Conservation (phyloP, 306 rosid species). For the Boehmeria nivea region DNA sequence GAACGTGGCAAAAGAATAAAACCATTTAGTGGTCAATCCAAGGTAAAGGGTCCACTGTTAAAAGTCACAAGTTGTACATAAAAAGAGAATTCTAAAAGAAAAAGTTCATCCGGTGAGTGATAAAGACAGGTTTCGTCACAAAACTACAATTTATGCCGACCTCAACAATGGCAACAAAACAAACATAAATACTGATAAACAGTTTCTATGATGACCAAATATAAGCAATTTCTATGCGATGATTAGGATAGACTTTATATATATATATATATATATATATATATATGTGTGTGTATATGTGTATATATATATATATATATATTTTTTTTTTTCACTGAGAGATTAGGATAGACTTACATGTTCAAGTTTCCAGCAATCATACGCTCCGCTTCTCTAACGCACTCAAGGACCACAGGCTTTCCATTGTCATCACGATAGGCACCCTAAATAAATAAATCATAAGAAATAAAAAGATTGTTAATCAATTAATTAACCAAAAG, state of each 20-base stretch:
- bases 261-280: no score
- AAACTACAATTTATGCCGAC: background rate
- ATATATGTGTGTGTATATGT: no score
- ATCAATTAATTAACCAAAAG: constrained; percentile 6
- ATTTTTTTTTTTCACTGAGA: no score
- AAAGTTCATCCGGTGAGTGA: background rate
- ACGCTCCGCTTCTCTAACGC: constrained; percentile 94
- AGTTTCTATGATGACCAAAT: no score
- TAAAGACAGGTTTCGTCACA: background rate
- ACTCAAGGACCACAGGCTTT: constrained; percentile 82
- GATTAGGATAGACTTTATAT: no score
- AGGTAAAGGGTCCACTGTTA: constrained; percentile 16
- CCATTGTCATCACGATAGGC: constrained; percentile 94
- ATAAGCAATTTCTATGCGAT: no score
- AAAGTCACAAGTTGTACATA: constrained; percentile 13
- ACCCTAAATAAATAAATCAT: constrained; percentile 40
- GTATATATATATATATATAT: no score
- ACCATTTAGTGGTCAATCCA: no score
- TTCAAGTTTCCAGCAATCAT: constrained; percentile 65
- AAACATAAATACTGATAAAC: no score
- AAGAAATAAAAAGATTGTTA: background rate
- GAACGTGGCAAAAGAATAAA: constrained; percentile 15
- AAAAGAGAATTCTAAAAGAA: background rate
- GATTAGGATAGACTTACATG: constrained; percentile 67
- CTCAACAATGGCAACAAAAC: background rate